Percentiles rank a stretch among this genome's conserved stretches.
Evolutionary conservation across 352 stramenopile species (phyloP).

Genomic region (Phytophthora foliorum): DNA sequence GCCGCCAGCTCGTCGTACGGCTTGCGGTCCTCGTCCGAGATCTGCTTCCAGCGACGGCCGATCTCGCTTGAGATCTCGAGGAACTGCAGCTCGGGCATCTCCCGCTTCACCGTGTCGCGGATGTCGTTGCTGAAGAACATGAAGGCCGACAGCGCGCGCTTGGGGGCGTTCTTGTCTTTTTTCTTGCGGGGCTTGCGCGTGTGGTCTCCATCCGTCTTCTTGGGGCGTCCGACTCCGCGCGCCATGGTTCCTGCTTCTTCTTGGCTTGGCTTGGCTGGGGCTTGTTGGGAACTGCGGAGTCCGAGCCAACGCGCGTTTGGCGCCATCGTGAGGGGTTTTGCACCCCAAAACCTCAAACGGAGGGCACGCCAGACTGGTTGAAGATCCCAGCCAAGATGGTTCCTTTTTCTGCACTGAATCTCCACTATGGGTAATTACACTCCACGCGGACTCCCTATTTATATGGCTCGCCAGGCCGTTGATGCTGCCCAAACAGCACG

Average conservation of each 20-base stretch:
- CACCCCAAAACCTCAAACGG: neutral
- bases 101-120: constrained; percentile 89
- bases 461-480: constrained; percentile 18
- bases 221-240: constrained; percentile 68
- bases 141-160: constrained; percentile 91
- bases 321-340: neutral
- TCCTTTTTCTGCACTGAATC: constrained; percentile 26
- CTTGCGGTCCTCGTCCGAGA: constrained; percentile 69
- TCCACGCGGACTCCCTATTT: constrained; percentile 30
- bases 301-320: constrained; percentile 6
- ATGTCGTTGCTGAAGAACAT: constrained; percentile 94
- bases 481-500: neutral
- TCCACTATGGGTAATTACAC: constrained; percentile 44
- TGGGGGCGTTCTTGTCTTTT: constrained; percentile 94
- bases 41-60: constrained; percentile 85
- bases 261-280: constrained; percentile 43
- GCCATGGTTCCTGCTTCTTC: constrained; percentile 65
- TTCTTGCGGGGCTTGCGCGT: constrained; percentile 89
- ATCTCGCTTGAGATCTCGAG: constrained; percentile 91
- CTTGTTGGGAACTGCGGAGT: constrained; percentile 52
- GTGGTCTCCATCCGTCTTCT: constrained; percentile 72
- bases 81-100: constrained; percentile 89
- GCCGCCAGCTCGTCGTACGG: constrained; percentile 89
- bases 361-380: constrained; percentile 1
- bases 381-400: neutral